These are phyloP conservation scores for Malus sieversii DNA, from an alignment of 306 rosid genomes.

Conservation along the genomic window DNA sequence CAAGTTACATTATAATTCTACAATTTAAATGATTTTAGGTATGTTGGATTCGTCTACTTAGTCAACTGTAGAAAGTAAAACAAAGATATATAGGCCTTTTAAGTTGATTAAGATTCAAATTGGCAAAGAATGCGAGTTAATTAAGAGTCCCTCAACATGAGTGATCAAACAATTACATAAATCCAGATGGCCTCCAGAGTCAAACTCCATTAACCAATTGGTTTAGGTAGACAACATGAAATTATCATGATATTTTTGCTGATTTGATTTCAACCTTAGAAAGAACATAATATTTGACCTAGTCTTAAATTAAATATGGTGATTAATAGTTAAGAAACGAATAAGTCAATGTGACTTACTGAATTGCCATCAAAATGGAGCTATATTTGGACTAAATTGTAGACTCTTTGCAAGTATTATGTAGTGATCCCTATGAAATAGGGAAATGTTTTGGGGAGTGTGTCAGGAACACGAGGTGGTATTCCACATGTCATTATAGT, in stretches of 20 bases:
- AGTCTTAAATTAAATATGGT: neutral
- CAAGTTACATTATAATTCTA: no score
- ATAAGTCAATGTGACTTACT: neutral
- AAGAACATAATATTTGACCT: neutral
- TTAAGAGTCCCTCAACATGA: no score
- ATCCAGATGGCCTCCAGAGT: no score
- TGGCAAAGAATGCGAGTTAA: neutral
- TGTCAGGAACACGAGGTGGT: no score
- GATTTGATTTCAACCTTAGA: neutral
- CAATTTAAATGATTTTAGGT: neutral
- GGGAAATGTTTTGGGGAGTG: no score
- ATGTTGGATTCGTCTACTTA: neutral
- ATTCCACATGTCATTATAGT: no score
- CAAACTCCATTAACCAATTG: neutral
- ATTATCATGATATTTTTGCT: neutral
- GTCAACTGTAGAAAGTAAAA: neutral
- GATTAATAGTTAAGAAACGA: neutral
- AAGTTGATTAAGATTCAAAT: neutral
- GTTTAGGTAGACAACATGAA: slow-evolving; percentile 3
- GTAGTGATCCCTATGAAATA: neutral
- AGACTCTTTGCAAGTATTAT: neutral
- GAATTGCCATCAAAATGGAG: neutral
- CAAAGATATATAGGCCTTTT: neutral
- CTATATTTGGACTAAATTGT: neutral
- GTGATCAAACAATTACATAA: no score